These are phyloP conservation scores for Calvatia gigantea DNA, from an alignment of 768 basidiomycete genomes.

Conservation along the genomic window DNA sequence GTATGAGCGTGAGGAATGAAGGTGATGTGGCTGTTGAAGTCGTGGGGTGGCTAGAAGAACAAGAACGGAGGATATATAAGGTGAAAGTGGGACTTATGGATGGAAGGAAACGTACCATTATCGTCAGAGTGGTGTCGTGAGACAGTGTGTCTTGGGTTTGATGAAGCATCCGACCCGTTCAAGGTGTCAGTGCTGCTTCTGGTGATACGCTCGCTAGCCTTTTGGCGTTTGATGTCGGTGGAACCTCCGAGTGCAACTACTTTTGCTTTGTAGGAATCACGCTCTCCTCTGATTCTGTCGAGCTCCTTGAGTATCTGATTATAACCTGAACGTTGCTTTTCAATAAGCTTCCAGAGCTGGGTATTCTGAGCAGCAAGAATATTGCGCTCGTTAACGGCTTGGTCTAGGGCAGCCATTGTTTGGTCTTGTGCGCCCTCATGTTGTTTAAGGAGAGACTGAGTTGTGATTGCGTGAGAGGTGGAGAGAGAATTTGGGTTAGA, in stretches of 20 bases:
- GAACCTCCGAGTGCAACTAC: conserved; percentile 25
- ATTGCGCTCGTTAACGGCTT: conserved; percentile 78
- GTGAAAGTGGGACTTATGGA: conserved; percentile 6
- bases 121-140: conserved; percentile 37
- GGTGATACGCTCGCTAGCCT: conserved; percentile 22
- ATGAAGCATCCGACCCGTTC: conserved; percentile 12
- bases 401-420: conserved; percentile 66
- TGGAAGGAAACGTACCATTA: conserved; percentile 31
- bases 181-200: conserved; percentile 27
- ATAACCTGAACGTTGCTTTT: conserved; percentile 85
- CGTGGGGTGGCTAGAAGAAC: conserved; percentile 25
- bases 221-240: conserved; percentile 27
- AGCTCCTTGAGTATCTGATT: conserved; percentile 79
- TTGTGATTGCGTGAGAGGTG: conserved; percentile 38
- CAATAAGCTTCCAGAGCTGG: conserved; percentile 93
- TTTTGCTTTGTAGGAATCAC: conserved; percentile 65
- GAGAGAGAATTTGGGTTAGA: conserved; percentile 29
- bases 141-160: conserved; percentile 23
- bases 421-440: conserved; percentile 55
- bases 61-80: conserved; percentile 12
- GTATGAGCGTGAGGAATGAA: conserved; percentile 38
- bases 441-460: conserved; percentile 51
- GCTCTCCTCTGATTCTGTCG: conserved; percentile 78
- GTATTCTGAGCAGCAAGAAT: conserved; percentile 76
- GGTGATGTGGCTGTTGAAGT: conserved; percentile 23